Evolutionary conservation across 2,329 filamentous ascomycete genomes (phyloP).

Genomic region (Cercospora janseana): DNA sequence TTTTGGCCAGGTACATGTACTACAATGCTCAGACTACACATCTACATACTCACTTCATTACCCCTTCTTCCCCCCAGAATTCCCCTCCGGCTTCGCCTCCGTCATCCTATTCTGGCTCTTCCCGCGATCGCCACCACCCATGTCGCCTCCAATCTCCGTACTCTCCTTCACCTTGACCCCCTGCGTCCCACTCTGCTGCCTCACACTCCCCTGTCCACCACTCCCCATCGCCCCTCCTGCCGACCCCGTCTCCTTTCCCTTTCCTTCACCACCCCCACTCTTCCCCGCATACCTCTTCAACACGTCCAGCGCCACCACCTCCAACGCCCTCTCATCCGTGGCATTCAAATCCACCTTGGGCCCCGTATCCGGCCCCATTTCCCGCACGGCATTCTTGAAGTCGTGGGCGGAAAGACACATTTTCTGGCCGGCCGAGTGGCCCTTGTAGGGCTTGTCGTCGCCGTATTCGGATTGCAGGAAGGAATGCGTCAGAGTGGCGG

Average conservation of each 20-base stretch:
- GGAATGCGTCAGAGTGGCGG: constrained; percentile 23
- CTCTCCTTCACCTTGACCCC: constrained; percentile 8
- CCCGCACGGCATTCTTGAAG: constrained; percentile 20
- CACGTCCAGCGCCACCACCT: constrained; percentile 16
- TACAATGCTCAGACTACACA: too few species aligned
- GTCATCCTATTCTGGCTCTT: constrained; percentile 3
- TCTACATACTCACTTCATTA: too few species aligned
- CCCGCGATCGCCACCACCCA: background rate
- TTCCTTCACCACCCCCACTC: background rate
- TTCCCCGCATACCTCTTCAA: constrained; percentile 22
- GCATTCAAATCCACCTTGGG: constrained; percentile 23
- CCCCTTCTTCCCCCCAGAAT: background rate
- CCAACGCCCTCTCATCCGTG: constrained; percentile 23
- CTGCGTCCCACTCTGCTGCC: background rate
- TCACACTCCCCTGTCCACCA: background rate
- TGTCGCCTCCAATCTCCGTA: constrained; percentile 8
- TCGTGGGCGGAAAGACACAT: constrained; percentile 22
- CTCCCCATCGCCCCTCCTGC: background rate
- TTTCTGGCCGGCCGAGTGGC: constrained; percentile 19
- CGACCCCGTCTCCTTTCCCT: background rate
- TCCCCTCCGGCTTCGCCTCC: constrained; percentile 4
- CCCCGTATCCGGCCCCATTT: constrained; percentile 20
- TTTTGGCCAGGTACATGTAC: too few species aligned
- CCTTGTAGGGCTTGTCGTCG: constrained; percentile 20
- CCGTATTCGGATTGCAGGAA: constrained; percentile 25